Conservation (phyloP, 768 basidiomycete genomes). For the Tulasnella sp. region DNA sequence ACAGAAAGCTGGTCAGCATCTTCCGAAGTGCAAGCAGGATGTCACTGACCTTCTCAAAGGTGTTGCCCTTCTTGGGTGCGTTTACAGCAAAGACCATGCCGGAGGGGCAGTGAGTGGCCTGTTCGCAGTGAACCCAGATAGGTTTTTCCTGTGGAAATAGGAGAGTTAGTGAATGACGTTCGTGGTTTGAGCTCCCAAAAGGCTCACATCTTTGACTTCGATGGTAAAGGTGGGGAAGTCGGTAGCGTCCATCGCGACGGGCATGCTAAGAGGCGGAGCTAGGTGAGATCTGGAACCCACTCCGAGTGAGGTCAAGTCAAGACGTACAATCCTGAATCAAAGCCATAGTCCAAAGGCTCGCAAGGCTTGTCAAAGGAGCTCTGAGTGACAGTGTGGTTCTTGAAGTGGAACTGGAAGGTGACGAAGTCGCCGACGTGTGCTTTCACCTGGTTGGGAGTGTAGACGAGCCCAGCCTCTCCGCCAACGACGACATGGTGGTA, state of each 20-base stretch:
- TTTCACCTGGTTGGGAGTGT: constrained; percentile 4
- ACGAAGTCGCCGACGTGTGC: constrained; percentile 13
- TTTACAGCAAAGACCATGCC: constrained; percentile 18
- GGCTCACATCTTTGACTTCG: constrained; percentile 41
- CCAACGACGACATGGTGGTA: constrained; percentile 14
- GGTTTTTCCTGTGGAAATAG: constrained; percentile 9
- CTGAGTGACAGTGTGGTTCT: constrained; percentile 26
- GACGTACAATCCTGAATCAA: constrained; percentile 16
- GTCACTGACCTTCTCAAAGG: constrained; percentile 4
- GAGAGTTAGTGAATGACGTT: neutral
- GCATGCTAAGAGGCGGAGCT: constrained; percentile 20
- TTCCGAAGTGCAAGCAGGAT: neutral
- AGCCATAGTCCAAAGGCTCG: constrained; percentile 5
- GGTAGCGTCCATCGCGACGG: constrained; percentile 32
- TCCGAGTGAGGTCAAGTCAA: neutral
- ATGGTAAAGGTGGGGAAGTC: constrained; percentile 17
- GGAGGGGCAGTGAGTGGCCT: constrained; percentile 11
- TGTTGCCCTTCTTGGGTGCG: constrained; percentile 11
- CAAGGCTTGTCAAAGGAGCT: constrained; percentile 24
- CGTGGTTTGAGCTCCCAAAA: neutral
- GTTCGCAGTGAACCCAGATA: constrained; percentile 40
- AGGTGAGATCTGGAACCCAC: neutral
- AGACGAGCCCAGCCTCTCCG: neutral
- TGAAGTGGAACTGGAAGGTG: constrained; percentile 10
- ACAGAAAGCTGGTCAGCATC: neutral